phyloP scores from a whole-genome alignment of 2,329 filamentous ascomycete species.

The Cryphonectria radicalis region DNA sequence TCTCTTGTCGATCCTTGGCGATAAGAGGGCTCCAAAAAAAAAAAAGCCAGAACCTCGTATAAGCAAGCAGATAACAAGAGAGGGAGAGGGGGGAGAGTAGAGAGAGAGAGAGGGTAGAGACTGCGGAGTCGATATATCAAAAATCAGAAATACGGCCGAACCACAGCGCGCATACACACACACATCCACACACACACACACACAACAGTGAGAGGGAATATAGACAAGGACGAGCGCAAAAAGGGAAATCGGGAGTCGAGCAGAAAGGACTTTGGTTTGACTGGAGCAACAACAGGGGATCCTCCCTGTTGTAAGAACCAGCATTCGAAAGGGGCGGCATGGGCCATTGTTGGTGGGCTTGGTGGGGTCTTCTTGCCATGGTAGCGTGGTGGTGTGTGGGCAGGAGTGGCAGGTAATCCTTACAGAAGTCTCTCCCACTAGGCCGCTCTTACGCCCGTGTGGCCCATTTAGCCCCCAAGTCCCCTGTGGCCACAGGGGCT shows the following conservation, averaged over 20 bases:
- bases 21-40: neutral
- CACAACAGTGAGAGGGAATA: constrained; percentile 24
- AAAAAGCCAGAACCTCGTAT: constrained; percentile 2
- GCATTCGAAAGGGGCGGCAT: constrained; percentile 23
- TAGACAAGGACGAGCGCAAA: constrained; percentile 15
- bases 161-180: neutral
- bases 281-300: constrained; percentile 10
- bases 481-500: neutral
- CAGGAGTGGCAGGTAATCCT: neutral
- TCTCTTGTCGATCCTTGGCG: constrained; percentile 1
- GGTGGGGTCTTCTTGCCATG: constrained; percentile 7
- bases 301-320: neutral
- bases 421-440: neutral
- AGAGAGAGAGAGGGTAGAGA: constrained; percentile 16
- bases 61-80: neutral
- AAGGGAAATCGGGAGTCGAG: constrained; percentile 12
- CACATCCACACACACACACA: no score
- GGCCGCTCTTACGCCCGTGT: neutral
- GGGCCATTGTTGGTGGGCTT: constrained; percentile 8
- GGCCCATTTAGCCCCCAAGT: neutral
- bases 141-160: neutral
- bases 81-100: neutral
- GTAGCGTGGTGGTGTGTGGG: neutral
- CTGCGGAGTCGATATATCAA: constrained; percentile 19
- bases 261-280: constrained; percentile 13